phyloP scores from a whole-genome alignment of 2,329 filamentous ascomycete genomes.

The Colletotrichum shisoi region DNA sequence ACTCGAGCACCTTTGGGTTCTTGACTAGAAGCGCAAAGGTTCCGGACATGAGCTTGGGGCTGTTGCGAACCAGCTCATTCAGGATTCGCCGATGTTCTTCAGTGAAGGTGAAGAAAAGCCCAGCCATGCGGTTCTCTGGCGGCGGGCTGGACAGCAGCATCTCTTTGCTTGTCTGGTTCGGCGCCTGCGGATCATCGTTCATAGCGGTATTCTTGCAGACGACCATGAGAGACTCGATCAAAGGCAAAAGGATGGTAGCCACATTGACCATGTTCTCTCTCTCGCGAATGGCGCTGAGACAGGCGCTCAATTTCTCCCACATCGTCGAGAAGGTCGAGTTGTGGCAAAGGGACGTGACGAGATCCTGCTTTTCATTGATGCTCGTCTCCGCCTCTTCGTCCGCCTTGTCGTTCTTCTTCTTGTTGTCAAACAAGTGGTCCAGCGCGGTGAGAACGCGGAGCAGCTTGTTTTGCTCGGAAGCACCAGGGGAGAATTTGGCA shows the following conservation, averaged over 20 bases:
- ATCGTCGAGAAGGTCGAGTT: slow-evolving; percentile 88
- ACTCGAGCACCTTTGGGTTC: slow-evolving; percentile 98
- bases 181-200: slow-evolving; percentile 65
- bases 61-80: slow-evolving; percentile 96
- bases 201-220: slow-evolving; percentile 97
- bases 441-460: slow-evolving; percentile 90
- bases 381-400: slow-evolving; percentile 59
- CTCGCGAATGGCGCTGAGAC: slow-evolving; percentile 84
- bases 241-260: slow-evolving; percentile 89
- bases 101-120: slow-evolving; percentile 94
- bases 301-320: slow-evolving; percentile 91
- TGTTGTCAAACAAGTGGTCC: slow-evolving; percentile 92
- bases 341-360: slow-evolving; percentile 87
- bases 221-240: slow-evolving; percentile 98
- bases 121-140: slow-evolving; percentile 83
- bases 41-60: slow-evolving; percentile 97
- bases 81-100: slow-evolving; percentile 97
- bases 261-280: slow-evolving; percentile 97
- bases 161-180: slow-evolving; percentile 63
- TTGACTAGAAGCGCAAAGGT: slow-evolving; percentile 96
- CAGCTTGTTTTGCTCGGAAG: slow-evolving; percentile 95
- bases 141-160: slow-evolving; percentile 74
- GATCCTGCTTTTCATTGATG: slow-evolving; percentile 76
- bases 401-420: slow-evolving; percentile 64
- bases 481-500: slow-evolving; percentile 93